Evolutionary conservation across 768 basidiomycete species (phyloP), one percentile per base, ranked within the genome.

Genomic region (Tricholoma bakamatsutake): DNA sequence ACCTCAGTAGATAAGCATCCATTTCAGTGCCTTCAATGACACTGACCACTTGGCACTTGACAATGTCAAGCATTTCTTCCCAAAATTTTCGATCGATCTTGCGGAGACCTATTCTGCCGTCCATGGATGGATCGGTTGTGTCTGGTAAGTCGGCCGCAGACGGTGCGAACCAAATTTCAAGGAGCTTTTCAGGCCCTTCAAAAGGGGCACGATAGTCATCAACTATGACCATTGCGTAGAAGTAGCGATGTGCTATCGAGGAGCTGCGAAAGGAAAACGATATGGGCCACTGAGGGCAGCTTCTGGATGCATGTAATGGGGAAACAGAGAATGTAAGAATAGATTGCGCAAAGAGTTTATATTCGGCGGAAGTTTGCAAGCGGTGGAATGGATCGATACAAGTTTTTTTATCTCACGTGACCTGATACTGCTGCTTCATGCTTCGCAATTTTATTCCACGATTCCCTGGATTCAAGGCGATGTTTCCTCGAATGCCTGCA

Each of bases 1-100:
- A 96, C 97, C 94, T 97, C 58, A 99, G 76, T 39, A 99, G 79
- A 76, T 98, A 99, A 24, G 97, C 96, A 66, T 98, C 97, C 61
- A 86, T 84, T 63, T 96, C 91, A n/a, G 79, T 72, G 57, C 96
- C 97, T 66, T 90, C 80, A 45, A 97, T 79, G 54, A 90, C 85
- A 67, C 87, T 96, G 68, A 99, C 81, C 37, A 98, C 90, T 67
- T 97, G 92, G 79, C 97, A 99, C 68, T 90, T 86, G 68, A 99
- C 97, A 60, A 96, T 90, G 72, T 86, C 87, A 57, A 99, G 84
- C 93, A 99, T 97, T 56, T 92, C 90, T 73, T 97, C 94, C 97
- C 97, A 99, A 31, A 89, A 76, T 30, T 77, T 70, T 57, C 85
- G 77, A 61, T 83, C 77, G 33, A 99, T 85, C 62, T 76, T 80